These are phyloP conservation scores for Melampsora larici-populina DNA, from an alignment of 1,284 basidiomycete species.

Conservation along the genomic window DNA sequence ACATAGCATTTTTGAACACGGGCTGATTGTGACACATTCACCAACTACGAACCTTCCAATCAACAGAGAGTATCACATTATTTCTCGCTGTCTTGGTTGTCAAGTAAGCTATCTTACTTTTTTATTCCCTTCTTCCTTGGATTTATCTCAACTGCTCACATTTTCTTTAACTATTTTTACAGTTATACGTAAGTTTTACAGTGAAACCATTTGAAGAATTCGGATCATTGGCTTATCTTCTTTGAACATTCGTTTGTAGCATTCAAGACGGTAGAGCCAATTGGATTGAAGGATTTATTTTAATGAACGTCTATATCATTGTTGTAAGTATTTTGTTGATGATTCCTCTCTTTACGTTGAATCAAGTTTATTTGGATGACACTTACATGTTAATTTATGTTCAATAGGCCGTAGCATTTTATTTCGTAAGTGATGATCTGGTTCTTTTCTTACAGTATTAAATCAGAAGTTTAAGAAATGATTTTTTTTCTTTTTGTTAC, in stretches of 20 bases:
- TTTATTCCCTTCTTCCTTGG: not conserved
- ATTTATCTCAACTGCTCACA: not conserved
- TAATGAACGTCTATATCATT: slow-evolving; percentile 40
- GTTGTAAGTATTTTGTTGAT: slow-evolving; percentile 15
- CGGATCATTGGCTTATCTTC: not conserved
- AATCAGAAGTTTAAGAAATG: not conserved
- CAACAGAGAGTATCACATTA: slow-evolving; percentile 25
- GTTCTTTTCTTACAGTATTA: not conserved
- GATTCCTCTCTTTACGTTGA: not conserved
- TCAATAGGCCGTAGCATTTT: slow-evolving; percentile 33
- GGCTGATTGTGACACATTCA: no score
- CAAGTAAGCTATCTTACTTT: slow-evolving; percentile 13
- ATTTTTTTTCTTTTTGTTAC: not conserved
- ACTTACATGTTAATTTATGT: not conserved
- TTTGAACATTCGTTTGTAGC: not conserved
- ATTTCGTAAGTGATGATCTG: slow-evolving; percentile 19
- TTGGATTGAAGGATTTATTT: slow-evolving; percentile 40
- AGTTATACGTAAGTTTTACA: slow-evolving; percentile 35
- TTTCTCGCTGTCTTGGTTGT: slow-evolving; percentile 37
- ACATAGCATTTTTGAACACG: not conserved
- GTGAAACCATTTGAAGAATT: not conserved
- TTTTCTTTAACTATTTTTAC: not conserved
- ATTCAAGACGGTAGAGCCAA: slow-evolving; percentile 40
- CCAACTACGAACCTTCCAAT: no score
- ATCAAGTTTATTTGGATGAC: not conserved